These are phyloP conservation scores for Terana coerulea DNA, from an alignment of 768 basidiomycete genomes.

Conservation along the genomic window DNA sequence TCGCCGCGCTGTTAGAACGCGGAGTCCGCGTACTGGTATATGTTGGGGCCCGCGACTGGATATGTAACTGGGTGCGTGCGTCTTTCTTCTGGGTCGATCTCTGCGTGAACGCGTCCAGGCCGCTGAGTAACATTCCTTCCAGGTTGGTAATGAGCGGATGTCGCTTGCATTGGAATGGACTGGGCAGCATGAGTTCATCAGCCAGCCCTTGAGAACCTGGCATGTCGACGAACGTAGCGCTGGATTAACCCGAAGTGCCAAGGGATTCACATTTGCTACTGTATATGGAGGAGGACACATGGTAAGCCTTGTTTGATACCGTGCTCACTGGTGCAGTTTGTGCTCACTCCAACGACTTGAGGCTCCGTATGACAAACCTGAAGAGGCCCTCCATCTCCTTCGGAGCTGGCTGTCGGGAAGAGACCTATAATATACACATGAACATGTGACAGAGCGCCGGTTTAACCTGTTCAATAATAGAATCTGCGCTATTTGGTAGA, in stretches of 20 bases:
- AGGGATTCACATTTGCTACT: slow-evolving; percentile 59
- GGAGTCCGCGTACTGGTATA: slow-evolving; percentile 51
- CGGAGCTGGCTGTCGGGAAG: no score
- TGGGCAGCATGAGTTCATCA: slow-evolving; percentile 43
- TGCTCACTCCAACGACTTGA: slow-evolving; percentile 18
- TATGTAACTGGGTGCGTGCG: slow-evolving; percentile 47
- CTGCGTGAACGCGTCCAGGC: background rate
- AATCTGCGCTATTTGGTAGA: no score
- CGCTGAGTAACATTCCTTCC: background rate
- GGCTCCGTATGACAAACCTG: slow-evolving; percentile 64
- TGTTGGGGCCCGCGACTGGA: slow-evolving; percentile 53
- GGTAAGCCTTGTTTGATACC: slow-evolving; percentile 32
- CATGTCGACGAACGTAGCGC: slow-evolving; percentile 46
- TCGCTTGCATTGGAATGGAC: slow-evolving; percentile 58
- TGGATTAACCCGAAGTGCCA: slow-evolving; percentile 49
- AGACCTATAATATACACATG: no score
- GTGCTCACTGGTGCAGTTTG: background rate
- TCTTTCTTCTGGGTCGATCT: background rate
- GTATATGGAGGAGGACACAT: slow-evolving; percentile 72
- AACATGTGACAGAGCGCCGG: no score
- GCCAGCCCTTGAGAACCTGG: slow-evolving; percentile 48
- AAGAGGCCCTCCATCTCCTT: slow-evolving; percentile 45
- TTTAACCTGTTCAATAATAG: no score
- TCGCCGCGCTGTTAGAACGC: slow-evolving; percentile 52
- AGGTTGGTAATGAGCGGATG: slow-evolving; percentile 62